Percentiles rank a stretch among this genome's conserved stretches.
These are phyloP conservation scores for Termitomyces sp. DNA, from an alignment of 768 basidiomycete species.

Conservation along the genomic window DNA sequence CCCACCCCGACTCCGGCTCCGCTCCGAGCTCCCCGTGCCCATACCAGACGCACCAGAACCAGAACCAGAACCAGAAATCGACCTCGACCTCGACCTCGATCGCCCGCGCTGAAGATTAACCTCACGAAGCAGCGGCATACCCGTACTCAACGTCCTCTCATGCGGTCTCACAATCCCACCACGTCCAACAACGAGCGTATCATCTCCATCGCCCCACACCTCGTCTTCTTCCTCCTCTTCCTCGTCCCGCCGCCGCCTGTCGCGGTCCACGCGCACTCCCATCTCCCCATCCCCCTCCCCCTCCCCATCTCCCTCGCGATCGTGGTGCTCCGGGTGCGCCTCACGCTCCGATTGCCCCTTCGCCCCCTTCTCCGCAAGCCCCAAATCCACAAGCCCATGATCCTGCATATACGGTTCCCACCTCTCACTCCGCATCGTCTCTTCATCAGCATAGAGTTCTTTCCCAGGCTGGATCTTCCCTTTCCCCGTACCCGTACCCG, in stretches of 20 bases:
- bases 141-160: slow-evolving; percentile 27
- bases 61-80: no score
- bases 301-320: no score
- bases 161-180: slow-evolving; percentile 15
- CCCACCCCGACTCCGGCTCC: no score
- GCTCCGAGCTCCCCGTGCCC: no score
- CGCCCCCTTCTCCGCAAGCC: no score
- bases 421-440: slow-evolving; percentile 32
- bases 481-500: no score
- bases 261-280: neutral
- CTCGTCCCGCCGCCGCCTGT: no score
- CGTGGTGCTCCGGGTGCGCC: no score
- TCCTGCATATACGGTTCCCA: slow-evolving; percentile 39
- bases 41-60: no score
- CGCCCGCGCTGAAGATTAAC: neutral
- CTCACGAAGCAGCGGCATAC: slow-evolving; percentile 25
- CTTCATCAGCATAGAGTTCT: neutral
- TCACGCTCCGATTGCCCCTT: no score
- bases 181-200: slow-evolving; percentile 19
- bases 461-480: neutral
- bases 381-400: slow-evolving; percentile 30
- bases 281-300: slow-evolving; percentile 13
- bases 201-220: slow-evolving; percentile 19
- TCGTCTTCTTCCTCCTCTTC: neutral
- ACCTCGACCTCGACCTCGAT: no score